A percentile compares a stretch with the other conserved stretches of the same genome.
Conservation (phyloP, 2,329 filamentous ascomycete genomes). For the Colletotrichum coccodes region DNA sequence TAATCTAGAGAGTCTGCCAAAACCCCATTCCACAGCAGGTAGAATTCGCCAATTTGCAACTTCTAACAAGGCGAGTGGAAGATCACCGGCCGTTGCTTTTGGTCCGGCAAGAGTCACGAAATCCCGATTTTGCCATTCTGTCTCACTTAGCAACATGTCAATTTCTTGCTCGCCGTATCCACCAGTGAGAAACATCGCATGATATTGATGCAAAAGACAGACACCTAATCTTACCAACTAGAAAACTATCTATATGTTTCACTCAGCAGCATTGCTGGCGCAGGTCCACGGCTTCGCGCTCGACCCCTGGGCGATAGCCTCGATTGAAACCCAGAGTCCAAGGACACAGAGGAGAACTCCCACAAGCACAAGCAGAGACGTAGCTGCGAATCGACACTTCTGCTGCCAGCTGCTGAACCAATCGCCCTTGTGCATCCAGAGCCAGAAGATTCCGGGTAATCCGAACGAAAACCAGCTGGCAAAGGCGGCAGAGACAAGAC, state of each 20-base stretch:
- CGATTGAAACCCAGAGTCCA: conserved; percentile 51
- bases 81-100: too few species aligned
- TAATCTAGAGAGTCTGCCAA: too few species aligned
- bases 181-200: background rate
- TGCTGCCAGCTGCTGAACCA: conserved; percentile 48
- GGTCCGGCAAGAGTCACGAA: too few species aligned
- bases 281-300: conserved; percentile 48
- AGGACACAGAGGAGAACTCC: conserved; percentile 49
- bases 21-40: too few species aligned
- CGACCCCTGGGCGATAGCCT: conserved; percentile 43
- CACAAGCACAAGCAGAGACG: conserved; percentile 43
- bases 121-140: too few species aligned
- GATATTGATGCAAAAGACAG: background rate
- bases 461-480: conserved; percentile 74
- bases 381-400: conserved; percentile 42
- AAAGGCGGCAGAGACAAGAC: conserved; percentile 71
- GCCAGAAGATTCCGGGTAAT: conserved; percentile 57
- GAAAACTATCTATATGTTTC: background rate
- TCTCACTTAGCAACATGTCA: too few species aligned
- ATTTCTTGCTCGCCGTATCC: too few species aligned
- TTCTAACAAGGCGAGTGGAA: too few species aligned
- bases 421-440: conserved; percentile 56
- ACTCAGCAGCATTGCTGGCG: conserved; percentile 38
- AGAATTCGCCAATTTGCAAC: too few species aligned
- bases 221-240: background rate